phyloP scores from a whole-genome alignment of 78 protist genomes.

The Andalucia godoyi region DNA sequence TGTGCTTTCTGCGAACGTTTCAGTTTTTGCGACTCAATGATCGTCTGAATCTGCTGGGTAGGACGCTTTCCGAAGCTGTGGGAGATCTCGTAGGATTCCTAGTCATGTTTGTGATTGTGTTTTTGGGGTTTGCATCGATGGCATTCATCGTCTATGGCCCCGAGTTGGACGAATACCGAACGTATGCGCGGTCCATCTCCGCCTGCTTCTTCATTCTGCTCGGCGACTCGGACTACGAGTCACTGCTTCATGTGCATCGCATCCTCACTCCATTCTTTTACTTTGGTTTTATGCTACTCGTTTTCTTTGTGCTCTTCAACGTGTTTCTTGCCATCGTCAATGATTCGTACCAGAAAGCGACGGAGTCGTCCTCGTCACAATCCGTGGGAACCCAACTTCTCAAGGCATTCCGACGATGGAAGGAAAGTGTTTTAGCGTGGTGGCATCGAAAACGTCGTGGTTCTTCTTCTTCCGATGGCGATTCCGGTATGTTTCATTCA shows the following conservation, averaged over 20 bases:
- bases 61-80: neutral
- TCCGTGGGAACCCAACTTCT: too few species aligned
- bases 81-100: neutral
- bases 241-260: neutral
- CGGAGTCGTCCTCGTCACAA: too few species aligned
- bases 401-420: too few species aligned
- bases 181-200: neutral
- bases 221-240: neutral
- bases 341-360: too few species aligned
- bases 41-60: conserved; percentile 6
- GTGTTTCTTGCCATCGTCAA: conserved; percentile 1
- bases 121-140: conserved; percentile 8
- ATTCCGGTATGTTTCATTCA: too few species aligned
- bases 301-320: neutral
- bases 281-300: neutral
- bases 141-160: conserved; percentile 9
- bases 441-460: too few species aligned
- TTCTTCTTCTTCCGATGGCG: too few species aligned
- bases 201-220: neutral
- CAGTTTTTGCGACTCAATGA: neutral
- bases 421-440: too few species aligned
- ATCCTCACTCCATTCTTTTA: neutral
- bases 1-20: neutral
- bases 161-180: neutral
- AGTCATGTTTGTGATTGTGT: conserved; percentile 1